Conservation (phyloP, 768 basidiomycete species). For the Serendipita sp. region DNA sequence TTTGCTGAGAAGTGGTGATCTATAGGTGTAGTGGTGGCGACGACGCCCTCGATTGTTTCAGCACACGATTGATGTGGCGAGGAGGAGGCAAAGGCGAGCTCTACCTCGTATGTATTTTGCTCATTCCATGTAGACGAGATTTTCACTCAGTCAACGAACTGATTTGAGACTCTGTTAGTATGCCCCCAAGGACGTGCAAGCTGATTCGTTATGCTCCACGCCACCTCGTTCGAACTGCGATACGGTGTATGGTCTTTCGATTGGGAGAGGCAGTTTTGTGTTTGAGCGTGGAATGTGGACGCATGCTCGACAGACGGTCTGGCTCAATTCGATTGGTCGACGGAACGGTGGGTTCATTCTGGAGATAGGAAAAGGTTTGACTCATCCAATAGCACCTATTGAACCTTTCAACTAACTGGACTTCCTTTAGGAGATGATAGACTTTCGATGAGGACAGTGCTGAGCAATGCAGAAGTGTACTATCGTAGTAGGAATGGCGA, state of each 20-base stretch:
- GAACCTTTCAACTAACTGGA: no score
- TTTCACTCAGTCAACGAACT: background rate
- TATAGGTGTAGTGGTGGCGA: conserved; percentile 56
- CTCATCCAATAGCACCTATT: no score
- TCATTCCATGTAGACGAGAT: background rate
- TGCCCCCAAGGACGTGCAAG: conserved; percentile 58
- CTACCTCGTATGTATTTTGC: conserved; percentile 25
- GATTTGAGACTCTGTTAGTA: conserved; percentile 31
- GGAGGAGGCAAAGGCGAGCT: conserved; percentile 51
- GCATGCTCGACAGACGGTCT: conserved; percentile 47
- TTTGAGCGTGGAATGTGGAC: conserved; percentile 58
- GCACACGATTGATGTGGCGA: conserved; percentile 77
- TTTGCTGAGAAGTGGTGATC: conserved; percentile 35
- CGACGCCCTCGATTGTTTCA: conserved; percentile 60
- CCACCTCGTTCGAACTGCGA: conserved; percentile 47
- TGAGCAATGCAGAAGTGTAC: conserved; percentile 41
- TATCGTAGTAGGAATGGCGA: conserved; percentile 43
- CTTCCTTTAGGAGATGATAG: background rate
- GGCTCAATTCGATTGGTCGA: conserved; percentile 56
- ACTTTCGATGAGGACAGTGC: conserved; percentile 20
- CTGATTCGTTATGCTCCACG: conserved; percentile 38
- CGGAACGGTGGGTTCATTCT: conserved; percentile 52
- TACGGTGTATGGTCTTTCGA: conserved; percentile 50
- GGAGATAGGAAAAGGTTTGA: conserved; percentile 23
- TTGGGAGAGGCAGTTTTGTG: conserved; percentile 55